Evolutionary conservation across 305 asterid species (phyloP).

Genomic region (Solanum hybrid): DNA sequence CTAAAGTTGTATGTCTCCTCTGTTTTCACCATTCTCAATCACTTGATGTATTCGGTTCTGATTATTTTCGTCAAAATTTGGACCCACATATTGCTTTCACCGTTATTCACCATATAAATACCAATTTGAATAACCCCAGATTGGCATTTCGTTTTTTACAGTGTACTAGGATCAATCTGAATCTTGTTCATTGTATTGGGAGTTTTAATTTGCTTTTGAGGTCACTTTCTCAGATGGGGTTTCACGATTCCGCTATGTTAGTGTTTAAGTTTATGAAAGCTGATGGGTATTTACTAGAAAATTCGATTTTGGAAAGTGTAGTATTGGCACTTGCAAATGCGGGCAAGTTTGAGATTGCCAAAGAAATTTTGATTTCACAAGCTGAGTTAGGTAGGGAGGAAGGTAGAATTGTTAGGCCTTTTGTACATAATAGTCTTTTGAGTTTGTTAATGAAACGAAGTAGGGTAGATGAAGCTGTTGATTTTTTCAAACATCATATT

Average conservation of each 20-base stretch:
- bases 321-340: slow-evolving; percentile 43
- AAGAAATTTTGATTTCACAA: slow-evolving; percentile 55
- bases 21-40: slow-evolving; percentile 40
- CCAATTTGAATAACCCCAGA: slow-evolving; percentile 33
- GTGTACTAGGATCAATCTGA: slow-evolving; percentile 47
- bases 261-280: slow-evolving; percentile 43
- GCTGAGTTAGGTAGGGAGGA: slow-evolving; percentile 36
- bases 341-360: slow-evolving; percentile 40
- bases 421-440: slow-evolving; percentile 54
- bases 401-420: slow-evolving; percentile 32
- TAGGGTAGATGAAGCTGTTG: slow-evolving; percentile 50
- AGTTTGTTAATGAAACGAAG: slow-evolving; percentile 35
- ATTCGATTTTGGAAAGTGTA: slow-evolving; percentile 27
- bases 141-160: slow-evolving; percentile 69
- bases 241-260: slow-evolving; percentile 41
- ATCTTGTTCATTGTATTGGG: slow-evolving; percentile 41
- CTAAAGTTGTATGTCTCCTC: slow-evolving; percentile 63
- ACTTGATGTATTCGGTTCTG: slow-evolving; percentile 33
- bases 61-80: slow-evolving; percentile 55
- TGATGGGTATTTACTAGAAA: slow-evolving; percentile 43
- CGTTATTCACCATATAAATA: slow-evolving; percentile 48
- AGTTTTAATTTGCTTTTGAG: slow-evolving; percentile 50
- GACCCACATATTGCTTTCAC: slow-evolving; percentile 48
- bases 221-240: slow-evolving; percentile 52
- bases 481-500: slow-evolving; percentile 47